These are phyloP conservation scores for Plenodomus biglobosus DNA, from an alignment of 2,329 filamentous ascomycete genomes.

Conservation along the genomic window DNA sequence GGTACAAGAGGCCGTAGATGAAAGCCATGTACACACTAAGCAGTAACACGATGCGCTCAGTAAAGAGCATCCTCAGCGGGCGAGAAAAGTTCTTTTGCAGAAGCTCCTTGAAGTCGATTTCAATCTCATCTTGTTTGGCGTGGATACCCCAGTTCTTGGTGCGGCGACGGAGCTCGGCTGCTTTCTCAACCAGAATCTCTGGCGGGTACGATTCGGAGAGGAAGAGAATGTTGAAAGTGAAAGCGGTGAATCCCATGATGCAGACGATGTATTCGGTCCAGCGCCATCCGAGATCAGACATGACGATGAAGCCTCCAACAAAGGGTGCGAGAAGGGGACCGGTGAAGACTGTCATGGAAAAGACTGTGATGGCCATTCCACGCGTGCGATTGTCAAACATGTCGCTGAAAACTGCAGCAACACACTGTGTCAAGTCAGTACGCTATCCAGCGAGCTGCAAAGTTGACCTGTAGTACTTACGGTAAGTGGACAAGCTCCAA, in stretches of 20 bases:
- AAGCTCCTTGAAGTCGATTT: conserved; percentile 54
- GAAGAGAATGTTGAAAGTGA: conserved; percentile 56
- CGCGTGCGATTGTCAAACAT: conserved; percentile 53
- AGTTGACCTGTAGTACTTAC: conserved; percentile 39
- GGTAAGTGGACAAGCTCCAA: conserved; percentile 56
- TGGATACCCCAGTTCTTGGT: conserved; percentile 66
- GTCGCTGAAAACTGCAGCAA: conserved; percentile 59
- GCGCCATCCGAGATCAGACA: conserved; percentile 55
- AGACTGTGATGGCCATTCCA: conserved; percentile 52
- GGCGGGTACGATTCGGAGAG: conserved; percentile 61
- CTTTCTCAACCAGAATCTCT: conserved; percentile 59
- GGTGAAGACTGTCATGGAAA: conserved; percentile 55
- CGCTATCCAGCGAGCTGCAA: not conserved
- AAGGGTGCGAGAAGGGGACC: conserved; percentile 58
- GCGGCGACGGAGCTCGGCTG: conserved; percentile 55
- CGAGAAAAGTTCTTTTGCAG: conserved; percentile 58
- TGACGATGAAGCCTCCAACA: conserved; percentile 58
- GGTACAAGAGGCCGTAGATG: conserved; percentile 71
- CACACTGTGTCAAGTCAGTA: conserved; percentile 31
- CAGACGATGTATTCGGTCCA: conserved; percentile 59
- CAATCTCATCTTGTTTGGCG: conserved; percentile 58
- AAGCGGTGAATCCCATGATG: conserved; percentile 58
- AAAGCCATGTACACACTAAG: conserved; percentile 40
- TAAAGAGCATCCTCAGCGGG: conserved; percentile 52
- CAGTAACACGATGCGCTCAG: conserved; percentile 53